phyloP scores from a whole-genome alignment of 1,284 basidiomycete species.

The Cutaneotrichosporon cutaneum region DNA sequence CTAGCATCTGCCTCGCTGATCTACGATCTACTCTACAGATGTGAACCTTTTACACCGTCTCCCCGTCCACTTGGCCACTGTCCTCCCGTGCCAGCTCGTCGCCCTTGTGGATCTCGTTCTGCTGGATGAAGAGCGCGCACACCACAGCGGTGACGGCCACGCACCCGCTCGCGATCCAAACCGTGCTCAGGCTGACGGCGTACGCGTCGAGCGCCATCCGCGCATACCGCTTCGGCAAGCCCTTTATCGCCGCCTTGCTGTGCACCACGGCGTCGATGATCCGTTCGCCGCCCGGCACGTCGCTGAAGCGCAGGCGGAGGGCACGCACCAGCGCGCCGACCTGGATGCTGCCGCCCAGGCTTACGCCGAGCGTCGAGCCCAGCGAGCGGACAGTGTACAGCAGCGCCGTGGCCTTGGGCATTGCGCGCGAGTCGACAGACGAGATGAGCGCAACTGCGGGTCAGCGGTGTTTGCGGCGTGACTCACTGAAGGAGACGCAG shows the following conservation, averaged over 20 bases:
- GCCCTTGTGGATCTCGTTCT: constrained; percentile 20
- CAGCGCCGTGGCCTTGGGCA: constrained; percentile 53
- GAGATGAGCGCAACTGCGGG: constrained; percentile 48
- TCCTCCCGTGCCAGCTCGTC: background rate
- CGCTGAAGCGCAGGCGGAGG: constrained; percentile 24
- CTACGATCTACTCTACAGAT: background rate
- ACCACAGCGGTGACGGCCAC: constrained; percentile 38
- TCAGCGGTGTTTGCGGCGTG: background rate
- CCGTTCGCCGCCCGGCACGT: constrained; percentile 5
- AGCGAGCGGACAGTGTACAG: constrained; percentile 50
- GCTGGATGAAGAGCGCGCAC: constrained; percentile 22
- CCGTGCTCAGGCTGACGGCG: constrained; percentile 34
- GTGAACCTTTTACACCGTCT: background rate
- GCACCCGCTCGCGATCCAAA: constrained; percentile 32
- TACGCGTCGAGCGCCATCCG: constrained; percentile 45
- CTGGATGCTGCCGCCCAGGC: constrained; percentile 46
- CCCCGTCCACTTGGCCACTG: too few relatives aligned
- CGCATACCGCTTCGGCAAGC: constrained; percentile 29
- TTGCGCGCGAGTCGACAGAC: constrained; percentile 42
- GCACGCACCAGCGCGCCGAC: constrained; percentile 38
- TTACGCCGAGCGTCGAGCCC: constrained; percentile 49
- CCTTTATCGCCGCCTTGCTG: constrained; percentile 47
- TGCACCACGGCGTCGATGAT: constrained; percentile 48
- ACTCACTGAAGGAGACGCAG: constrained; percentile 44
- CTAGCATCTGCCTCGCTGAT: background rate